Evolutionary conservation across 805 yeast species (phyloP).

Genomic region (Allodekkera sacchari): DNA sequence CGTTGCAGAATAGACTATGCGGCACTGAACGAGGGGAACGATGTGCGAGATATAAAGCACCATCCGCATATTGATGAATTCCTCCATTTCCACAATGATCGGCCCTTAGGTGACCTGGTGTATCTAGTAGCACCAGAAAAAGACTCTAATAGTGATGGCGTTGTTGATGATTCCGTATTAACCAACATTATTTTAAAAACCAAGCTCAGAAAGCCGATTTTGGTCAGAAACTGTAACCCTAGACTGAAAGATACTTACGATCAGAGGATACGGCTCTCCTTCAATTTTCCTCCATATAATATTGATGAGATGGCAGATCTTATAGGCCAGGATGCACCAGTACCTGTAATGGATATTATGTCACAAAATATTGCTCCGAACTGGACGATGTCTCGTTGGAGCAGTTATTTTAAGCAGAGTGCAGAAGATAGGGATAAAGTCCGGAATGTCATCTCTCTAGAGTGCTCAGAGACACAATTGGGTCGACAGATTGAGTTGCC

Average conservation of each 20-base stretch:
- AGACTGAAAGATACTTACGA: slow-evolving; percentile 7
- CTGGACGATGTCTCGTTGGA: slow-evolving; percentile 72
- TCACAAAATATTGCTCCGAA: slow-evolving; percentile 62
- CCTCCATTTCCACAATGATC: slow-evolving; percentile 21
- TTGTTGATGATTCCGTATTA: slow-evolving; percentile 19
- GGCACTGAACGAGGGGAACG: slow-evolving; percentile 69
- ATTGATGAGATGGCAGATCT: slow-evolving; percentile 47
- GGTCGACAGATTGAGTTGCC: slow-evolving; percentile 54
- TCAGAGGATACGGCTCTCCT: slow-evolving; percentile 7
- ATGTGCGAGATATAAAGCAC: slow-evolving; percentile 38
- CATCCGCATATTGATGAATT: slow-evolving; percentile 47
- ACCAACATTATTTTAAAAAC: slow-evolving; percentile 18
- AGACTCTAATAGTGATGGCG: slow-evolving; percentile 10
- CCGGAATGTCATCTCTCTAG: slow-evolving; percentile 75
- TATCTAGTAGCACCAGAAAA: slow-evolving; percentile 19
- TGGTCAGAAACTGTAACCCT: slow-evolving; percentile 22
- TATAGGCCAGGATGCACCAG: slow-evolving; percentile 53
- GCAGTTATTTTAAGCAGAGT: slow-evolving; percentile 51
- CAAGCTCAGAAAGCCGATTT: slow-evolving; percentile 23
- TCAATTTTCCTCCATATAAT: slow-evolving; percentile 43
- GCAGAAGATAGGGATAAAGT: slow-evolving; percentile 49
- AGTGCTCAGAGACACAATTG: slow-evolving; percentile 52
- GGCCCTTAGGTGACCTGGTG: slow-evolving; percentile 17
- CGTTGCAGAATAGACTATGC: slow-evolving; percentile 61
- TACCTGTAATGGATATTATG: slow-evolving; percentile 86